Base-by-base conservation (phyloP, 2,329 filamentous ascomycete genomes). In the Phoma herbarum region DNA sequence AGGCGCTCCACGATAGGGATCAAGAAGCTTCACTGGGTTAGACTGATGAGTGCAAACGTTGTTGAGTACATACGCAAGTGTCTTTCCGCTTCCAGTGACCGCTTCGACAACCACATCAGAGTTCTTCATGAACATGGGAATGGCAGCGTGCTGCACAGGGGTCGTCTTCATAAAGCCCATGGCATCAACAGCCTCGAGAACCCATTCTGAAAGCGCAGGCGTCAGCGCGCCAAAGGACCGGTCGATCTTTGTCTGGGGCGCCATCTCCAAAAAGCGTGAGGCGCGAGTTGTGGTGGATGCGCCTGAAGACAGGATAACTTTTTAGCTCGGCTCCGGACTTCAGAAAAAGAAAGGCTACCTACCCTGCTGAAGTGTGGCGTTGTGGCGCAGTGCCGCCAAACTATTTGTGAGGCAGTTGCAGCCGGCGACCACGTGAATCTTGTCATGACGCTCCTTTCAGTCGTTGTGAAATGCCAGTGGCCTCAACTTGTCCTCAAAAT, bases 81-180 rank as follows among this genome's bases (percentile, higher is more conserved):
- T 76, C 50, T 76, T 76, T 18, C 73, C 75, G 39, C 71, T 75
- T 16, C 75, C 75, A 8, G 75, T 77, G 3, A 77, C 75, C 16
- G 87, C 87, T 81, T 96, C 92, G 6, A 97, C 93, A 1, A 97
- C 93, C 4, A 96, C 91, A 77, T 97, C 93, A 72, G 96, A 96
- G 75, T 96, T 91, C 50, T 88, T 89, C 79, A 93, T 88, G 74
- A 97, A 95, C 50, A 97, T 85, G 12, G 93, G 92, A 65, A 97
- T 90, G 4, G 92, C 90, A 59, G 92, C 94, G 43, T 93, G 92
- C 79, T 98, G 94, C n/a, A 97, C 93, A 1, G 94, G 94, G 3
- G 93, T 97, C 84, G 95, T 93, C 75, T 90, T 89, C 63, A 84
- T 81, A 77, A 97, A 97, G 60, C 92, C 92, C 89, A 95, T 94